Percentiles rank a stretch among this genome's conserved stretches.
Conservation (phyloP, 768 basidiomycete genomes). For the Xerocomus spinulosus region DNA sequence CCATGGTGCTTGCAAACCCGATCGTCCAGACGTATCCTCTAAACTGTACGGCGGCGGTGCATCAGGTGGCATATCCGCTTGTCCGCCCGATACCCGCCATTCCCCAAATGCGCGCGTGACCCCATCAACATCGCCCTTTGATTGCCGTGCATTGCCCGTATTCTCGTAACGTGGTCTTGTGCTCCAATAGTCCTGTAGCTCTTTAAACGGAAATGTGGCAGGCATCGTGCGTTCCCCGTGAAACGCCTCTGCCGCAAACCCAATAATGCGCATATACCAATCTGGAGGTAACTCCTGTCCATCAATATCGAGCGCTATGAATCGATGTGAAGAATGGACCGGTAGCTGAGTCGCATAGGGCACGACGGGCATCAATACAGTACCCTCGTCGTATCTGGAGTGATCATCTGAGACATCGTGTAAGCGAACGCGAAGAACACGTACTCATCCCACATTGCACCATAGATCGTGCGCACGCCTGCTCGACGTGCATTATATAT, state of each 20-base stretch:
- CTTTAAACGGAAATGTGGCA: constrained; percentile 64
- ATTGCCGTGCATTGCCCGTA: constrained; percentile 3
- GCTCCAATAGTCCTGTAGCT: constrained; percentile 72
- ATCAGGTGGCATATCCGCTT: constrained; percentile 35
- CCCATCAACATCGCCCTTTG: constrained; percentile 19
- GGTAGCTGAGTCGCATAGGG: constrained; percentile 56
- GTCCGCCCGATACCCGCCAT: constrained; percentile 33
- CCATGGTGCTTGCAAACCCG: background rate
- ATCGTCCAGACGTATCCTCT: constrained; percentile 26
- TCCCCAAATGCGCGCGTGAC: constrained; percentile 37
- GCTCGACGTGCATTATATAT: constrained; percentile 61
- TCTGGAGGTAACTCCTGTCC: constrained; percentile 74
- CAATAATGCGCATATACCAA: constrained; percentile 82
- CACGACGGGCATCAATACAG: constrained; percentile 73
- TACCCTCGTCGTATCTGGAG: constrained; percentile 77
- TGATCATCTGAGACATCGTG: constrained; percentile 1
- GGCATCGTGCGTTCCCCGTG: constrained; percentile 58
- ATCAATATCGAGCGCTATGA: constrained; percentile 74
- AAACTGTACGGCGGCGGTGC: constrained; percentile 67
- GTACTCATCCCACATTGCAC: constrained; percentile 86
- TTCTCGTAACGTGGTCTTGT: constrained; percentile 54
- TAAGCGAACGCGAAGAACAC: background rate
- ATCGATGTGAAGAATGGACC: constrained; percentile 50
- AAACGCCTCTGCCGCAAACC: constrained; percentile 64
- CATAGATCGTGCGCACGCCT: constrained; percentile 65